Evolutionary conservation across 75 land plant species (phyloP).

Genomic region (Sequoia sempervirens): DNA sequence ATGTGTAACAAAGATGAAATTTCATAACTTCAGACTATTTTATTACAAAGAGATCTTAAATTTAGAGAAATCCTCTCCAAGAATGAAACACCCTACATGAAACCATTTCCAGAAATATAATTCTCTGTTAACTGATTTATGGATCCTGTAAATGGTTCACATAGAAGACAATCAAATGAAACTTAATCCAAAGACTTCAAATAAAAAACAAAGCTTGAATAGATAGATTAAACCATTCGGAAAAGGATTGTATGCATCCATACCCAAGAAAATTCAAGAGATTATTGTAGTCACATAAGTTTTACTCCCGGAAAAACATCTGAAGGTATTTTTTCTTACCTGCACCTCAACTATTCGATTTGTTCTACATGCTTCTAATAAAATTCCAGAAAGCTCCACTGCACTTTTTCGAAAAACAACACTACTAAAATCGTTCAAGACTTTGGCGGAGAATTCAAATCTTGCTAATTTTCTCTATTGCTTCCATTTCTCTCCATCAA

Average conservation of each 20-base stretch:
- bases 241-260: background rate
- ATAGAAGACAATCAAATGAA: background rate
- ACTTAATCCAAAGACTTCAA: background rate
- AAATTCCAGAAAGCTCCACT: constrained; percentile 21
- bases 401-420: constrained; percentile 12
- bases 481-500: constrained; percentile 33
- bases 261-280: background rate
- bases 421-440: constrained; percentile 26
- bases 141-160: background rate
- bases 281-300: background rate
- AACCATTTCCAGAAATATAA: background rate
- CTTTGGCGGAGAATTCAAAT: constrained; percentile 27
- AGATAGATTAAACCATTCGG: background rate
- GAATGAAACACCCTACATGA: background rate
- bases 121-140: too few relatives aligned
- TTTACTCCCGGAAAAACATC: background rate
- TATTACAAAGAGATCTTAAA: background rate
- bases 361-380: constrained; percentile 10
- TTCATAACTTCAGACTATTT: background rate
- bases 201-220: background rate
- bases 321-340: constrained; percentile 15
- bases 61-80: background rate
- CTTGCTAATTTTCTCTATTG: constrained; percentile 35
- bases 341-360: constrained; percentile 42
- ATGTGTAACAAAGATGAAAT: background rate